phyloP scores from a whole-genome alignment of 768 basidiomycete genomes.

The Steccherinum ochraceum region DNA sequence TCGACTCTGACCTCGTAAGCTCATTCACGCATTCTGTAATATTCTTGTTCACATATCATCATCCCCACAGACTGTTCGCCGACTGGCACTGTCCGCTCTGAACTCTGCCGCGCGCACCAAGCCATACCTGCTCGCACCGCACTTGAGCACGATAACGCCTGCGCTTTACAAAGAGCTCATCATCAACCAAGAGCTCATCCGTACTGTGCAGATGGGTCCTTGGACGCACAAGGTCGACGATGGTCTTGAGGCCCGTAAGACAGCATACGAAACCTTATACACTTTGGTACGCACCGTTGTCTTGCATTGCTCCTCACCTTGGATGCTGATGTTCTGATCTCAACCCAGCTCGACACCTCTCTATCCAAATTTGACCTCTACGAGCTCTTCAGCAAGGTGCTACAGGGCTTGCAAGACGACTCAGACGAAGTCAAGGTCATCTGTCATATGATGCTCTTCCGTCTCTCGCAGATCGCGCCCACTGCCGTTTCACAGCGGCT shows the following conservation, averaged over 20 bases:
- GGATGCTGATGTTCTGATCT: slow-evolving; percentile 1
- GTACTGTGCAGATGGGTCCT: slow-evolving; percentile 94
- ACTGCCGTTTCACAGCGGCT: slow-evolving; percentile 77
- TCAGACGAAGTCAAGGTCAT: slow-evolving; percentile 97
- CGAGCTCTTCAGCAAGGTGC: slow-evolving; percentile 74
- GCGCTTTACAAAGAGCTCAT: slow-evolving; percentile 81
- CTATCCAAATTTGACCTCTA: slow-evolving; percentile 82
- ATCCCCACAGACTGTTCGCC: slow-evolving; percentile 69
- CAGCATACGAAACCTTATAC: slow-evolving; percentile 96
- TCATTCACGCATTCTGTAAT: slow-evolving; percentile 4
- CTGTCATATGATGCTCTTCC: slow-evolving; percentile 92
- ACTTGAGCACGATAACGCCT: slow-evolving; percentile 70
- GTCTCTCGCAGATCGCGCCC: slow-evolving; percentile 81
- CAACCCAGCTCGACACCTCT: slow-evolving; percentile 78
- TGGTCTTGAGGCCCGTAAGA: slow-evolving; percentile 93
- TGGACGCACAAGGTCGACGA: slow-evolving; percentile 98
- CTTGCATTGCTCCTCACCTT: neutral
- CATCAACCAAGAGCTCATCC: slow-evolving; percentile 72
- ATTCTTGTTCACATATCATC: neutral
- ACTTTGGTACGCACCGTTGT: slow-evolving; percentile 62
- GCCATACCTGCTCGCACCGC: slow-evolving; percentile 84
- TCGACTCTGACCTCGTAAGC: slow-evolving; percentile 82
- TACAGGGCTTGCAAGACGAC: slow-evolving; percentile 79
- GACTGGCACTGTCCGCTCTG: slow-evolving; percentile 81
- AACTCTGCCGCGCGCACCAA: slow-evolving; percentile 96